phyloP scores from a whole-genome alignment of 495 filamentous ascomycete species.

The Chaetomium tenue region DNA sequence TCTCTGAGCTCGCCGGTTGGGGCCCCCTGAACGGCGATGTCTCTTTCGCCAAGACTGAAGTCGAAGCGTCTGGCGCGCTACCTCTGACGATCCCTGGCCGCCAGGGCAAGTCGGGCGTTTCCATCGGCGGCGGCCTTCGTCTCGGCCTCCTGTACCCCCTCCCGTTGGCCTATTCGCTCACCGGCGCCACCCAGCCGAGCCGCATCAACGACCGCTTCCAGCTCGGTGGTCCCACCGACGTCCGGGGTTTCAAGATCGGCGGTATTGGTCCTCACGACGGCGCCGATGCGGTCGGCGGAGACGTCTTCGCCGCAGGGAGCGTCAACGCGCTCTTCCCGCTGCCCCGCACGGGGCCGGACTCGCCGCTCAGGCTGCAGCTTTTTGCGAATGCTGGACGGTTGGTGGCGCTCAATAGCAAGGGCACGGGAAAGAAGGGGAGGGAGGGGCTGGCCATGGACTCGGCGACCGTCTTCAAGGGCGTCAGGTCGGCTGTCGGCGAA shows the following conservation, averaged over 20 bases:
- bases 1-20: constrained; percentile 81
- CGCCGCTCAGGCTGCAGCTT: constrained; percentile 80
- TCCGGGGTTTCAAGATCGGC: constrained; percentile 85
- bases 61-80: constrained; percentile 72
- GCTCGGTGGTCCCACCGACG: constrained; percentile 90
- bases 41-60: constrained; percentile 80
- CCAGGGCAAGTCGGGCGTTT: constrained; percentile 67
- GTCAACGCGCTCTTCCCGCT: constrained; percentile 81
- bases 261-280: constrained; percentile 88
- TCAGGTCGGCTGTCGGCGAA: constrained; percentile 58
- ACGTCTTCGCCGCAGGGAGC: constrained; percentile 84
- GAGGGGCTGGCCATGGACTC: constrained; percentile 37
- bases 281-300: constrained; percentile 80
- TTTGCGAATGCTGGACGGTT: constrained; percentile 90
- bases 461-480: constrained; percentile 49
- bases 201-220: constrained; percentile 92
- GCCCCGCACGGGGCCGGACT: constrained; percentile 71
- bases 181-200: constrained; percentile 57
- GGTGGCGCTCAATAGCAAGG: constrained; percentile 64
- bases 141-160: constrained; percentile 59
- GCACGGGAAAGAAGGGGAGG: constrained; percentile 42
- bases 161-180: constrained; percentile 56
- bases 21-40: constrained; percentile 85
- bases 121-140: constrained; percentile 51
- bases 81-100: constrained; percentile 68